These are phyloP conservation scores for Candida neerlandica DNA, from an alignment of 1,139 yeast genomes.

Conservation along the genomic window DNA sequence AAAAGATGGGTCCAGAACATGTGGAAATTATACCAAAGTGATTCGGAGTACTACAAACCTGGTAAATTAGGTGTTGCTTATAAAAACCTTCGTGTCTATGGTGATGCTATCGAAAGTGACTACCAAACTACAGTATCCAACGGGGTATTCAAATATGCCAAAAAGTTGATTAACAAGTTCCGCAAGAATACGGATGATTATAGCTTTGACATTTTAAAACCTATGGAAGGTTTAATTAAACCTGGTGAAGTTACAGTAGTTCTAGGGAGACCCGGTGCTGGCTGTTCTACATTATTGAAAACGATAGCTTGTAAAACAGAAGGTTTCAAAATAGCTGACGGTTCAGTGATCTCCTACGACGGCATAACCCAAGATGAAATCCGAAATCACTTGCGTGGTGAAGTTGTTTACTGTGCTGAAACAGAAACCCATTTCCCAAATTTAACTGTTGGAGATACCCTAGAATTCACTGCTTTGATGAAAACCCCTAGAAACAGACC, in stretches of 20 bases:
- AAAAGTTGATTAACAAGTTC: slow-evolving; percentile 20
- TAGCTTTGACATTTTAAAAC: slow-evolving; percentile 34
- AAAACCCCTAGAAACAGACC: slow-evolving; percentile 47
- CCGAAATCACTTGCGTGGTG: slow-evolving; percentile 39
- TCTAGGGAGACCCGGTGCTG: slow-evolving; percentile 53
- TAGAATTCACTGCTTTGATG: slow-evolving; percentile 45
- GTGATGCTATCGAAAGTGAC: slow-evolving; percentile 75
- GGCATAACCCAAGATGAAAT: slow-evolving; percentile 34
- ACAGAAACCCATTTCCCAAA: slow-evolving; percentile 58
- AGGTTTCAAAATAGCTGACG: slow-evolving; percentile 63
- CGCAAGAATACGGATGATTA: slow-evolving; percentile 31
- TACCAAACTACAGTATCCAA: slow-evolving; percentile 74
- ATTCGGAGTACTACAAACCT: slow-evolving; percentile 66
- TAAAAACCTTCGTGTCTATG: slow-evolving; percentile 68
- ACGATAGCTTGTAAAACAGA: slow-evolving; percentile 71
- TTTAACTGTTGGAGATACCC: slow-evolving; percentile 53
- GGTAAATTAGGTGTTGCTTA: slow-evolving; percentile 71
- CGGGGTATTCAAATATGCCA: slow-evolving; percentile 30
- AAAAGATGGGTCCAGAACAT: slow-evolving; percentile 68
- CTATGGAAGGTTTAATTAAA: slow-evolving; percentile 35
- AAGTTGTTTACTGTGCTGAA: slow-evolving; percentile 61
- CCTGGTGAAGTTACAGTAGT: slow-evolving; percentile 79
- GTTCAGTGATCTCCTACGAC: slow-evolving; percentile 43
- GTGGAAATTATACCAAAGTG: slow-evolving; percentile 54
- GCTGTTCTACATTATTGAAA: slow-evolving; percentile 78